phyloP scores from a whole-genome alignment of 257 asterid species.

The Dorcoceras hygrometricum region DNA sequence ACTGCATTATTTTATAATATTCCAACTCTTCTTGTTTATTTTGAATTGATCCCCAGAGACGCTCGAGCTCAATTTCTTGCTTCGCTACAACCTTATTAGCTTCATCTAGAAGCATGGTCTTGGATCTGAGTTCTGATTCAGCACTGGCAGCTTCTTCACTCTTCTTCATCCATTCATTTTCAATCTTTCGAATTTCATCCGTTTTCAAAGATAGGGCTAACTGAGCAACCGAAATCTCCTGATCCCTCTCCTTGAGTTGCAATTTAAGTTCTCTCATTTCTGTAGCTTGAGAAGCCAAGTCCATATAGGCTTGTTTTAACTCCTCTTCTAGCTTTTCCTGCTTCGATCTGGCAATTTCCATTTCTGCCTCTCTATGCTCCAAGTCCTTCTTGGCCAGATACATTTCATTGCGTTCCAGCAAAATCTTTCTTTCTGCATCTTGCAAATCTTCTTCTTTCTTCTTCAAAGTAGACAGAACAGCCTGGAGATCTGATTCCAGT shows the following conservation, averaged over 20 bases:
- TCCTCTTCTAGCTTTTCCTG: slow-evolving; percentile 71
- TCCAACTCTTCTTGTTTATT: slow-evolving; percentile 62
- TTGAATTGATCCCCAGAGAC: slow-evolving; percentile 48
- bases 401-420: slow-evolving; percentile 46
- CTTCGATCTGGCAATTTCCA: slow-evolving; percentile 46
- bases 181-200: slow-evolving; percentile 57
- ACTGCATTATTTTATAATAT: slow-evolving; percentile 34
- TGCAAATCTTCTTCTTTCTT: slow-evolving; percentile 78
- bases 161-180: slow-evolving; percentile 46
- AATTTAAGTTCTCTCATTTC: slow-evolving; percentile 62
- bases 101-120: slow-evolving; percentile 54
- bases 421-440: slow-evolving; percentile 62
- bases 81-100: slow-evolving; percentile 54
- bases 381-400: slow-evolving; percentile 53
- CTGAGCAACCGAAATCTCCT: slow-evolving; percentile 48
- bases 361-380: slow-evolving; percentile 49
- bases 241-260: slow-evolving; percentile 52
- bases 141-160: slow-evolving; percentile 51
- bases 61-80: slow-evolving; percentile 70
- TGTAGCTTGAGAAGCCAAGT: slow-evolving; percentile 58
- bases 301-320: slow-evolving; percentile 49
- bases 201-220: slow-evolving; percentile 48
- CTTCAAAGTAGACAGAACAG: slow-evolving; percentile 61
- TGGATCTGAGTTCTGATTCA: slow-evolving; percentile 60
- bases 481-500: slow-evolving; percentile 67